A percentile compares a stretch with the other conserved stretches of the same genome.
These are phyloP conservation scores for Apiospora rasikravindrae DNA, from an alignment of 2,329 filamentous ascomycete genomes.

Conservation along the genomic window DNA sequence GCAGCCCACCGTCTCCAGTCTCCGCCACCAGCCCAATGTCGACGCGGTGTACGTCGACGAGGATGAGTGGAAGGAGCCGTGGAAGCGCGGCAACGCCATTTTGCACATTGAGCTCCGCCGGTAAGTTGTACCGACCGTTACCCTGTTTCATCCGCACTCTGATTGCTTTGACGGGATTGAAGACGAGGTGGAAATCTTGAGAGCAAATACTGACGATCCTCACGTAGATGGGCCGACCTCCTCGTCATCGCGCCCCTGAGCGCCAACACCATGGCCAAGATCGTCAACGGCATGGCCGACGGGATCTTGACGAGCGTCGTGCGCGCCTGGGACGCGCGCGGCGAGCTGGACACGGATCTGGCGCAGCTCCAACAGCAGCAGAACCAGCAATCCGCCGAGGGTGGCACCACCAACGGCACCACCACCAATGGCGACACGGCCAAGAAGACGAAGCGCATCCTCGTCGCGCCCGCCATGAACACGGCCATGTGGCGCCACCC, in stretches of 20 bases:
- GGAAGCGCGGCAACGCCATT: slow-evolving; percentile 79
- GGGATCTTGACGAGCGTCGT: slow-evolving; percentile 76
- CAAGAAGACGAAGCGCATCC: slow-evolving; percentile 65
- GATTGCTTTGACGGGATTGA: not conserved
- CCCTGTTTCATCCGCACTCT: not conserved
- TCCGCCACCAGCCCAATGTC: slow-evolving; percentile 70
- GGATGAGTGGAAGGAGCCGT: slow-evolving; percentile 84
- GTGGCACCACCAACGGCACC: not conserved
- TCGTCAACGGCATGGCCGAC: slow-evolving; percentile 78
- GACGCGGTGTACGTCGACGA: slow-evolving; percentile 81
- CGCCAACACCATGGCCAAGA: slow-evolving; percentile 86
- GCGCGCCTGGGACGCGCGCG: slow-evolving; percentile 86
- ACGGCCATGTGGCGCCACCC: slow-evolving; percentile 90
- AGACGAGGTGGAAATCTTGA: too few species aligned
- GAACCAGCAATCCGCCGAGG: slow-evolving; percentile 28
- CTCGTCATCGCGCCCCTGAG: slow-evolving; percentile 81
- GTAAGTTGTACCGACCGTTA: slow-evolving; percentile 36
- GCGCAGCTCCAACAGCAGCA: slow-evolving; percentile 17
- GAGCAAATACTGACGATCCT: not conserved
- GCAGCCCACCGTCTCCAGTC: slow-evolving; percentile 69
- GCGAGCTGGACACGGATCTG: slow-evolving; percentile 54
- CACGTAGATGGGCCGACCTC: slow-evolving; percentile 70
- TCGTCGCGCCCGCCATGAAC: slow-evolving; percentile 87
- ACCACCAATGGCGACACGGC: not conserved
- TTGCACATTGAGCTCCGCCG: slow-evolving; percentile 88